These are phyloP conservation scores for Suhomyces bokatorum DNA, from an alignment of 1,139 yeast genomes.

Conservation along the genomic window DNA sequence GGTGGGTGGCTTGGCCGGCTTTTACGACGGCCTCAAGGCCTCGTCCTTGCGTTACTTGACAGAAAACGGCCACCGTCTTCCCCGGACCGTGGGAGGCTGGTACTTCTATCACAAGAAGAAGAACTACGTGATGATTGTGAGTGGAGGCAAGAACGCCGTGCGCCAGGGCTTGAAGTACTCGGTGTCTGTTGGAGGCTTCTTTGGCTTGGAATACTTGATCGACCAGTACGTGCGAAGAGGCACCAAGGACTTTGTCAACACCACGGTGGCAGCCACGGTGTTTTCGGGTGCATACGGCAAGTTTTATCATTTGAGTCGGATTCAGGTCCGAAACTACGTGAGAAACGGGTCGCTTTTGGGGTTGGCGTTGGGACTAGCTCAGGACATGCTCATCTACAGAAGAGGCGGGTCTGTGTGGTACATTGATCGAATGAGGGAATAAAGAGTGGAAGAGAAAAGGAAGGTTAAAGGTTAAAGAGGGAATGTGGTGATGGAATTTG, in stretches of 20 bases:
- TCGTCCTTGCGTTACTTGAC: conserved; percentile 67
- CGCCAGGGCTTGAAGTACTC: conserved; percentile 48
- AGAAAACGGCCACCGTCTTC: conserved; percentile 81
- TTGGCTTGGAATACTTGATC: conserved; percentile 61
- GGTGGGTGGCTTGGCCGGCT: conserved; percentile 64
- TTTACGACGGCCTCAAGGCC: conserved; percentile 57
- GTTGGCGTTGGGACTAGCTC: conserved; percentile 57
- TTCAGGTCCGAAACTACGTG: conserved; percentile 51
- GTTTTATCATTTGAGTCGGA: conserved; percentile 42
- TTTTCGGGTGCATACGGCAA: conserved; percentile 56
- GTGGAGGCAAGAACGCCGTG: conserved; percentile 50
- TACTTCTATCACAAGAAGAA: conserved; percentile 84
- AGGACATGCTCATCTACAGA: conserved; percentile 58
- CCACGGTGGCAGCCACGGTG: conserved; percentile 54
- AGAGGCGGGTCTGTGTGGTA: conserved; percentile 72
- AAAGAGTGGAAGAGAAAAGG: conserved; percentile 17
- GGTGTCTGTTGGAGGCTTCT: conserved; percentile 49
- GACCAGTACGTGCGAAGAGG: conserved; percentile 52
- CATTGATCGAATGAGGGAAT: conserved; percentile 25
- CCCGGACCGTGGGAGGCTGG: conserved; percentile 82
- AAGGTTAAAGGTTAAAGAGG: background rate
- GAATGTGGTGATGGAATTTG: too few relatives aligned
- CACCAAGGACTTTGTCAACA: conserved; percentile 59
- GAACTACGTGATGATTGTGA: conserved; percentile 68
- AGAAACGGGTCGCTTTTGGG: conserved; percentile 61